Percentiles rank a stretch among this genome's conserved stretches.
phyloP scores from a whole-genome alignment of 2,329 filamentous ascomycete genomes.

The Pezicula radicicola region DNA sequence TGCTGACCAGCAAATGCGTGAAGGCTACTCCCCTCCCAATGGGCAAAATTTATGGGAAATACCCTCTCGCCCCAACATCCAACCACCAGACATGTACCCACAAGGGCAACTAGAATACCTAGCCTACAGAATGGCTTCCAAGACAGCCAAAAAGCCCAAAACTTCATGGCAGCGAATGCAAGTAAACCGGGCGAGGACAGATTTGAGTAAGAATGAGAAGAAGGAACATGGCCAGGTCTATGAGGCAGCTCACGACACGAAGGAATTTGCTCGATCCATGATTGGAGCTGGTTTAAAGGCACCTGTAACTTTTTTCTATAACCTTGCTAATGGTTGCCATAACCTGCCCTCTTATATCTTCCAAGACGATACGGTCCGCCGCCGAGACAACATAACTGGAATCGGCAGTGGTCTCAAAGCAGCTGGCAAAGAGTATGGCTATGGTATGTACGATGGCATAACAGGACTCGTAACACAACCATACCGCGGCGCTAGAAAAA shows the following conservation, averaged over 20 bases:
- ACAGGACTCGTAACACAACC: slow-evolving; percentile 61
- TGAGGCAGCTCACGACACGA: slow-evolving; percentile 15
- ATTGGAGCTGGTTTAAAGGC: slow-evolving; percentile 10
- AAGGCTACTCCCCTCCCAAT: too few relatives aligned
- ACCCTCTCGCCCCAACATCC: slow-evolving; percentile 10
- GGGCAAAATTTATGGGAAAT: slow-evolving; percentile 4
- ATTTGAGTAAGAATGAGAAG: neutral
- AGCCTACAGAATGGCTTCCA: slow-evolving; percentile 17
- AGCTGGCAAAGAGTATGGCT: slow-evolving; percentile 57
- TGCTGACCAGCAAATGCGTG: too few relatives aligned
- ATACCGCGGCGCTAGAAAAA: slow-evolving; percentile 49
- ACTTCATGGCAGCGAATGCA: neutral
- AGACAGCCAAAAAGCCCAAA: slow-evolving; percentile 3
- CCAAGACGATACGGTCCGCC: slow-evolving; percentile 65
- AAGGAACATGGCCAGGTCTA: slow-evolving; percentile 15
- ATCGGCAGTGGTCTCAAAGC: slow-evolving; percentile 60
- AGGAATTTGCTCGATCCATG: slow-evolving; percentile 15
- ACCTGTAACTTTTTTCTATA: slow-evolving; percentile 47
- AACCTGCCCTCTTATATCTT: slow-evolving; percentile 64
- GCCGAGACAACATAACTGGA: slow-evolving; percentile 54
- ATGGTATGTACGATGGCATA: slow-evolving; percentile 61
- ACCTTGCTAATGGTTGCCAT: slow-evolving; percentile 66
- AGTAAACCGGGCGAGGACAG: neutral
- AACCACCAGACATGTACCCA: slow-evolving; percentile 9
- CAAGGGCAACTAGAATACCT: slow-evolving; percentile 14